Percentiles rank a stretch among this genome's conserved stretches.
These are phyloP conservation scores for Collybia sp. DNA, from an alignment of 768 basidiomycete species.

Conservation along the genomic window DNA sequence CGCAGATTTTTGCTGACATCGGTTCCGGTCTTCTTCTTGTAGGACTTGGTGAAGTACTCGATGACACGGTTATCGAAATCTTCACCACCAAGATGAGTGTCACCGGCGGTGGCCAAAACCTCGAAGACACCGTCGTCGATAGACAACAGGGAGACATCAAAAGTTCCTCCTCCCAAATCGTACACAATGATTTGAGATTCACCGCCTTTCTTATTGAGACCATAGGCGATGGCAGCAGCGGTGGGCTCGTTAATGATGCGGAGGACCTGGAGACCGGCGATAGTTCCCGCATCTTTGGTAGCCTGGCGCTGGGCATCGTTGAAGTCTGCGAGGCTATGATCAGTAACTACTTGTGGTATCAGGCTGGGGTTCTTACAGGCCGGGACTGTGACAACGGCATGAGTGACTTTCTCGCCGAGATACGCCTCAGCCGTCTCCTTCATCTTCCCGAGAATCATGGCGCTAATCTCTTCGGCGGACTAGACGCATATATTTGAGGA, in stretches of 20 bases:
- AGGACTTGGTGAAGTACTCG: slow-evolving; percentile 82
- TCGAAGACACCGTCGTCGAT: slow-evolving; percentile 94
- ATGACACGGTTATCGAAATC: slow-evolving; percentile 95
- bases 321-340: slow-evolving; percentile 56
- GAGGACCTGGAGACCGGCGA: slow-evolving; percentile 91
- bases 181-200: slow-evolving; percentile 97
- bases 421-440: slow-evolving; percentile 99
- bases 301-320: slow-evolving; percentile 99
- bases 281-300: slow-evolving; percentile 95
- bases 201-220: slow-evolving; percentile 92
- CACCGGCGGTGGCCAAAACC: slow-evolving; percentile 87
- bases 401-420: slow-evolving; percentile 92
- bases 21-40: slow-evolving; percentile 90
- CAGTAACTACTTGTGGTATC: neutral
- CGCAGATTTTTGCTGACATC: slow-evolving; percentile 77
- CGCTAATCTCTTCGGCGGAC: slow-evolving; percentile 92
- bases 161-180: slow-evolving; percentile 98
- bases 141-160: slow-evolving; percentile 95
- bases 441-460: slow-evolving; percentile 97
- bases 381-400: slow-evolving; percentile 97
- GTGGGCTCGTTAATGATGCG: slow-evolving; percentile 99
- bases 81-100: slow-evolving; percentile 93
- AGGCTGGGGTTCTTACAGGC: slow-evolving; percentile 55
- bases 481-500: slow-evolving; percentile 19
- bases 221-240: slow-evolving; percentile 96